Conservation (phyloP, 306 rosid species). For the Mimosa bimucronata region DNA sequence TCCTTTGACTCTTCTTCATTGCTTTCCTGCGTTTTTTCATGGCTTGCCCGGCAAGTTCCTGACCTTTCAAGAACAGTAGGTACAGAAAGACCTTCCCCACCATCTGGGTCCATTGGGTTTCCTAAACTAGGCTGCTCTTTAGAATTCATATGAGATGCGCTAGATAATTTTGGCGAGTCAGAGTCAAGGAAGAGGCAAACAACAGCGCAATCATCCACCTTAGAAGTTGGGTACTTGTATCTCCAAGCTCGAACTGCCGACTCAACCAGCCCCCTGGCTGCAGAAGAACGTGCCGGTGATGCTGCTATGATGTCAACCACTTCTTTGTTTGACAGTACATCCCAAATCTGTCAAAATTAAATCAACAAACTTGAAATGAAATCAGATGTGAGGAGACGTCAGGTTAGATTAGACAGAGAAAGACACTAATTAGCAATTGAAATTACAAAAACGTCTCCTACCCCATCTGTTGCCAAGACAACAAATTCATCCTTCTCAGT, state of each 20-base stretch:
- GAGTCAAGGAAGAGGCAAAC: slow-evolving; percentile 85
- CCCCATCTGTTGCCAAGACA: slow-evolving; percentile 99
- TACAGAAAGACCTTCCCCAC: slow-evolving; percentile 37
- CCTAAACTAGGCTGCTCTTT: slow-evolving; percentile 48
- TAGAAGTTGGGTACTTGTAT: slow-evolving; percentile 87
- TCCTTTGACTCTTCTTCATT: slow-evolving; percentile 48
- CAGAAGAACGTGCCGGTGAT: slow-evolving; percentile 62
- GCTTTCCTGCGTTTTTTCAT: slow-evolving; percentile 42
- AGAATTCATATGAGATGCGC: slow-evolving; percentile 55
- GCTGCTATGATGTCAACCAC: slow-evolving; percentile 87
- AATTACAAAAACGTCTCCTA: slow-evolving; percentile 39
- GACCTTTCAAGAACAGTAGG: slow-evolving; percentile 50
- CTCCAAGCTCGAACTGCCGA: slow-evolving; percentile 86
- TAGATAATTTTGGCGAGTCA: slow-evolving; percentile 42
- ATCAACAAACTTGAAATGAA: slow-evolving; percentile 31
- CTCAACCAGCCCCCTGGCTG: slow-evolving; percentile 87
- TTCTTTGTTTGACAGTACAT: slow-evolving; percentile 93
- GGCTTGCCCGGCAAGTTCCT: slow-evolving; percentile 51
- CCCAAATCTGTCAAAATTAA: slow-evolving; percentile 75
- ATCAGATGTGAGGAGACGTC: not conserved
- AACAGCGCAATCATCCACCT: slow-evolving; percentile 95
- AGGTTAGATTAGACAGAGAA: not conserved
- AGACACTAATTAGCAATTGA: not conserved
- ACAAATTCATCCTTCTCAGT: slow-evolving; percentile 80
- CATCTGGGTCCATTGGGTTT: slow-evolving; percentile 40